Conservation (phyloP, 2,329 filamentous ascomycete genomes). For the Fusarium sp. region DNA sequence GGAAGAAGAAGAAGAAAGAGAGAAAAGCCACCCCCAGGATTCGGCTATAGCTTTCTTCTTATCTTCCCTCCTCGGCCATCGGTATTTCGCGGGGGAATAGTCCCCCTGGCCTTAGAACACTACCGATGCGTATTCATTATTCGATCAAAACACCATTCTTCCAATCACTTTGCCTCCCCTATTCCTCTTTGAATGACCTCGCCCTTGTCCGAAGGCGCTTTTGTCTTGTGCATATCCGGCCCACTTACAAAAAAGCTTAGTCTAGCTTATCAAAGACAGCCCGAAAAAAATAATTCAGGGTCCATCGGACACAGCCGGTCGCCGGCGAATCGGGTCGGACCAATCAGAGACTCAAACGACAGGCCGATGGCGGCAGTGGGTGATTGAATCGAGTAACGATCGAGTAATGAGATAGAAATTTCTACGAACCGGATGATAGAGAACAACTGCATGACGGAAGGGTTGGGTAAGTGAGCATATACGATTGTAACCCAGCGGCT, state of each 20-base stretch:
- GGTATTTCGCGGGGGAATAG: slow-evolving; percentile 18
- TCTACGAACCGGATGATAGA: background rate
- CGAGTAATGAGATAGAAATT: slow-evolving; percentile 54
- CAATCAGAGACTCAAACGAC: slow-evolving; percentile 43
- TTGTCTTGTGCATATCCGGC: slow-evolving; percentile 28
- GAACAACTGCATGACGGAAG: background rate
- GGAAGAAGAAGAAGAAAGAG: background rate
- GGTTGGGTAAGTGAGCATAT: background rate
- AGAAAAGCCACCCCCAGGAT: slow-evolving; percentile 30
- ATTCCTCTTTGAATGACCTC: background rate
- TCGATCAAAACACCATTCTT: slow-evolving; percentile 31
- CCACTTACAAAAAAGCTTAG: slow-evolving; percentile 39
- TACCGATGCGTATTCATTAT: slow-evolving; percentile 23
- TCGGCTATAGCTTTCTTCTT: slow-evolving; percentile 32
- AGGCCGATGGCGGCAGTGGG: slow-evolving; percentile 39
- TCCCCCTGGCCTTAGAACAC: background rate
- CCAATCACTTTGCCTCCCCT: slow-evolving; percentile 19
- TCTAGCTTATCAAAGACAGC: slow-evolving; percentile 15
- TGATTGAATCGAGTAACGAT: slow-evolving; percentile 65
- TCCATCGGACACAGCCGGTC: slow-evolving; percentile 48
- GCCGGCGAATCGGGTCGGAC: slow-evolving; percentile 27
- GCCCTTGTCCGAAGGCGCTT: slow-evolving; percentile 8
- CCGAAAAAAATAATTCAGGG: slow-evolving; percentile 23
- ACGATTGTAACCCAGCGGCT: background rate
- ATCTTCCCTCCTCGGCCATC: slow-evolving; percentile 27